phyloP scores from a whole-genome alignment of 1,139 yeast genomes.

The Saccharomycopsis phalli region DNA sequence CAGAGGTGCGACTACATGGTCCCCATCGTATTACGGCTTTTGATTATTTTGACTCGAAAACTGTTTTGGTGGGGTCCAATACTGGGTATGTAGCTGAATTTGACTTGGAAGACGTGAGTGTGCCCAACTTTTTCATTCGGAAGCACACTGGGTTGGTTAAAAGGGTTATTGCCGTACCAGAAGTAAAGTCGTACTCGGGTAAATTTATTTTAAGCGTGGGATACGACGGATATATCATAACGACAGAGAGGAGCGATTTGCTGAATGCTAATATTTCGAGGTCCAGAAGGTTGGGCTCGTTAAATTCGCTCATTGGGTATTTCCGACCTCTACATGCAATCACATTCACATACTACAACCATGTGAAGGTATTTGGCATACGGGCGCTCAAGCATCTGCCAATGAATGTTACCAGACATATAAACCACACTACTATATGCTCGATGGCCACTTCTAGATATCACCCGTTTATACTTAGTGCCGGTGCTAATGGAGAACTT shows the following conservation, averaged over 20 bases:
- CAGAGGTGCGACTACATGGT: constrained; percentile 23
- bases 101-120: constrained; percentile 29
- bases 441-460: constrained; percentile 33
- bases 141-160: constrained; percentile 45
- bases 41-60: constrained; percentile 44
- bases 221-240: constrained; percentile 36
- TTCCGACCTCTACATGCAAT: constrained; percentile 33
- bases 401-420: constrained; percentile 32
- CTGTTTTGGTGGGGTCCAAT: constrained; percentile 51
- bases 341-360: constrained; percentile 31
- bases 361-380: constrained; percentile 31
- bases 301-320: constrained; percentile 29
- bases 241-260: constrained; percentile 36
- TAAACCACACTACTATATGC: constrained; percentile 29
- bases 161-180: constrained; percentile 32
- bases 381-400: constrained; percentile 30
- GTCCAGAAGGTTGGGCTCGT: constrained; percentile 29
- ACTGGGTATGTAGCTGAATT: constrained; percentile 66
- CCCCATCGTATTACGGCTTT: constrained; percentile 39
- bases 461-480: constrained; percentile 58
- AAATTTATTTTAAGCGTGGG: constrained; percentile 39
- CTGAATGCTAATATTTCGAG: constrained; percentile 30
- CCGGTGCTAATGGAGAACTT: constrained; percentile 55
- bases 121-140: constrained; percentile 42
- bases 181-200: constrained; percentile 32